phyloP scores from a whole-genome alignment of 352 stramenopile genomes.

The Pythium sukuiense region DNA sequence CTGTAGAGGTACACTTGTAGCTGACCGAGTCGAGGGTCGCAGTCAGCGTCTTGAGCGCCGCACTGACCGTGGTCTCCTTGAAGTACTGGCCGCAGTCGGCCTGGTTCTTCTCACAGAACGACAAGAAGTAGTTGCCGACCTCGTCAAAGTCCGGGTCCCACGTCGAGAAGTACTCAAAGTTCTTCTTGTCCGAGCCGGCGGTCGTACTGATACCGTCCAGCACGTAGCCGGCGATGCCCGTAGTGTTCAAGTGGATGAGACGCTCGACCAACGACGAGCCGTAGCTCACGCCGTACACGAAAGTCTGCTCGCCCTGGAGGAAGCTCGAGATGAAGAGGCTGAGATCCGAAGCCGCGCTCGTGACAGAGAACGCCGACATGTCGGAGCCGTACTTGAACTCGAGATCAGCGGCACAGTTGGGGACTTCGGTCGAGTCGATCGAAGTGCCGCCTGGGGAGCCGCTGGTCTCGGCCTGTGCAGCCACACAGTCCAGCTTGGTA shows the following conservation, averaged over 20 bases:
- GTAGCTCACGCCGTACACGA: constrained; percentile 62
- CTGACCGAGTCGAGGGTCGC: constrained; percentile 14
- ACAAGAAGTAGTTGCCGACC: constrained; percentile 26
- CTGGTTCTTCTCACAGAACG: constrained; percentile 19
- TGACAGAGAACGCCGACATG: constrained; percentile 42
- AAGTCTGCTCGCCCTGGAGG: constrained; percentile 26
- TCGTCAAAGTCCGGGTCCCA: constrained; percentile 29
- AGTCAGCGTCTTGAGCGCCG: constrained; percentile 14
- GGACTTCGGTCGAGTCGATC: constrained; percentile 29
- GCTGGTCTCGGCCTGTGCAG: constrained; percentile 31
- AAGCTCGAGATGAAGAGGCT: constrained; percentile 19
- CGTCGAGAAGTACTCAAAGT: constrained; percentile 32
- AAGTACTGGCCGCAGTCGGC: constrained; percentile 29
- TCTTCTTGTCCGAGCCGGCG: constrained; percentile 24
- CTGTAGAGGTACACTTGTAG: constrained; percentile 18
- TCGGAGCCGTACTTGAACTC: constrained; percentile 37
- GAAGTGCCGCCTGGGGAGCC: constrained; percentile 23
- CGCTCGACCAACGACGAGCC: constrained; percentile 51
- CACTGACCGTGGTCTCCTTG: constrained; percentile 12
- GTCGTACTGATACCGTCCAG: constrained; percentile 45
- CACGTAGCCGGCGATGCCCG: constrained; percentile 45
- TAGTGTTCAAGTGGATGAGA: constrained; percentile 44
- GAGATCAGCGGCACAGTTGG: constrained; percentile 38
- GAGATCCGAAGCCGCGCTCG: constrained; percentile 46
- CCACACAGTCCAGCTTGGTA: constrained; percentile 39